Percentiles rank a stretch among this genome's conserved stretches.
Evolutionary conservation across 805 yeast species (phyloP).

Genomic region (Ogataea sp.): DNA sequence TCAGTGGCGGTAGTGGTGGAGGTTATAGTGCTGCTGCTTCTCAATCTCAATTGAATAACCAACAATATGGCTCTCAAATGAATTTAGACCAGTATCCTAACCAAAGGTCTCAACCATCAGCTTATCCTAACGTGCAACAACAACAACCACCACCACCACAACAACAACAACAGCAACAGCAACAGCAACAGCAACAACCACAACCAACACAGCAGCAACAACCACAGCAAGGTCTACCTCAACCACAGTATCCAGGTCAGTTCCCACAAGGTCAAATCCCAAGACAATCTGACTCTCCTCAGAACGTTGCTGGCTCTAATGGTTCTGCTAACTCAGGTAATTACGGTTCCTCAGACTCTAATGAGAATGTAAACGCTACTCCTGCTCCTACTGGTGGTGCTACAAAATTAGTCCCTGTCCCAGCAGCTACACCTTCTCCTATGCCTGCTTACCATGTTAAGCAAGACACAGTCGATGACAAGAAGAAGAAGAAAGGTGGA

Average conservation of each 20-base stretch:
- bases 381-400: neutral
- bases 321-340: conserved; percentile 2
- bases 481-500: conserved; percentile 53
- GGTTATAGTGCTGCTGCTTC: too few relatives aligned
- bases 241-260: neutral
- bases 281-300: neutral
- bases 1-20: conserved; percentile 7
- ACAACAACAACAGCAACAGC: neutral
- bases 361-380: neutral
- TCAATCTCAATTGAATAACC: too few relatives aligned
- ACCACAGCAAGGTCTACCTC: neutral
- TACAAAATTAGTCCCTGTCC: conserved; percentile 12
- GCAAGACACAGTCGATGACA: conserved; percentile 22
- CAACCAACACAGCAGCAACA: conserved; percentile 3
- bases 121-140: conserved; percentile 1
- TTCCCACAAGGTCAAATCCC: neutral
- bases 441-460: conserved; percentile 48
- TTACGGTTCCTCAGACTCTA: conserved; percentile 1
- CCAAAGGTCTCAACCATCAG: conserved; percentile 4
- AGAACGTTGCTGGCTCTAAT: conserved; percentile 1
- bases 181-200: neutral
- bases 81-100: conserved; percentile 2
- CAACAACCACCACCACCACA: neutral
- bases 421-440: conserved; percentile 25
- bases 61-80: conserved; percentile 1